phyloP scores from a whole-genome alignment of 2,329 filamentous ascomycete species.

The Colletotrichum australisinense region DNA sequence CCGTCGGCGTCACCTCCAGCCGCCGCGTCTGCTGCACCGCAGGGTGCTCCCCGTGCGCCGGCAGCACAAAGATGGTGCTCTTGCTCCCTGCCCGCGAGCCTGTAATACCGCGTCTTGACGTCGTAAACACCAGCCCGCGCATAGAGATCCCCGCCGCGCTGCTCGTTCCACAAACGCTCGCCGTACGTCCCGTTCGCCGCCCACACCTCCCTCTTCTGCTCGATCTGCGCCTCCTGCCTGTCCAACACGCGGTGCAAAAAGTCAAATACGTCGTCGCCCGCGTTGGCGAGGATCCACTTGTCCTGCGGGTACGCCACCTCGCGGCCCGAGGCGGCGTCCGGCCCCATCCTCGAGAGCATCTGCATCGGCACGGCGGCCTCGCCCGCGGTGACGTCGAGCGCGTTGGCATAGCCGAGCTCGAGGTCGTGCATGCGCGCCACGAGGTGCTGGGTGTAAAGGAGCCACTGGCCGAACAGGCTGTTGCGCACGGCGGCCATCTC shows the following conservation, averaged over 20 bases:
- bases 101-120: conserved; percentile 63
- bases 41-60: conserved; percentile 60
- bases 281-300: conserved; percentile 65
- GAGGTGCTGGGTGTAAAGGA: conserved; percentile 65
- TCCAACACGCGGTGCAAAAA: conserved; percentile 61
- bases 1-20: conserved; percentile 57
- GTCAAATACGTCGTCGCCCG: conserved; percentile 61
- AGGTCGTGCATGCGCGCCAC: conserved; percentile 67
- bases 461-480: conserved; percentile 67
- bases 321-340: conserved; percentile 62
- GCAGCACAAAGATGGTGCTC: conserved; percentile 64
- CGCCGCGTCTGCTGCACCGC: conserved; percentile 53
- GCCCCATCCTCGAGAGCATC: conserved; percentile 63
- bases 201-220: conserved; percentile 48
- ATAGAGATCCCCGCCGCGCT: conserved; percentile 44
- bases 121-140: conserved; percentile 61
- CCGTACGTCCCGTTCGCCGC: conserved; percentile 53
- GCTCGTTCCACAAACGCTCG: conserved; percentile 47
- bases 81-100: conserved; percentile 55
- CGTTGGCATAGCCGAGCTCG: conserved; percentile 63
- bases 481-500: conserved; percentile 58
- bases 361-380: conserved; percentile 63
- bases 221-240: conserved; percentile 53
- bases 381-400: conserved; percentile 60
- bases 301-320: conserved; percentile 67